These are phyloP conservation scores for Apocynum venetum DNA, from an alignment of 257 asterid genomes.

Conservation along the genomic window DNA sequence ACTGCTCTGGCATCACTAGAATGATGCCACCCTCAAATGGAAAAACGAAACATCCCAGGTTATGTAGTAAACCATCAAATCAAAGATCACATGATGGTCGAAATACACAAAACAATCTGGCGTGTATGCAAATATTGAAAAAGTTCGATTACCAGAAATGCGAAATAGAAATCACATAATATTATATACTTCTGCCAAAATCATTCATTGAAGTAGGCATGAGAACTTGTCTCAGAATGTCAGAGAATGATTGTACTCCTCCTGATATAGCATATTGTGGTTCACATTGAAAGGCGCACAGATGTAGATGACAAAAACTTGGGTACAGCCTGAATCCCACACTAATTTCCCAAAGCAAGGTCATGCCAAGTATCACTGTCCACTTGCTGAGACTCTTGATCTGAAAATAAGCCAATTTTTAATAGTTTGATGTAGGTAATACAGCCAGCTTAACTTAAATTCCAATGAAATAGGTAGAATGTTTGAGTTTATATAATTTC, in stretches of 20 bases:
- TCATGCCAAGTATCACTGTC: constrained; percentile 61
- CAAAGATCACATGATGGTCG: no score
- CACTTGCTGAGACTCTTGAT: constrained; percentile 54
- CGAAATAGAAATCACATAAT: background rate
- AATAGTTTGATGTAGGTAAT: background rate
- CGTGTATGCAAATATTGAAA: background rate
- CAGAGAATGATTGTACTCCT: background rate
- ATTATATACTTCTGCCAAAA: background rate
- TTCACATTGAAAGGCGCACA: background rate
- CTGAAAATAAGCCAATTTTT: constrained; percentile 33
- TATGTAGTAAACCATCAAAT: no score
- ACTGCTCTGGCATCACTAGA: no score
- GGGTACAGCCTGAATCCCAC: background rate
- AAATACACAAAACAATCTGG: background rate
- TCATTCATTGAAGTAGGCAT: background rate
- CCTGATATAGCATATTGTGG: background rate
- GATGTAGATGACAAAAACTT: background rate
- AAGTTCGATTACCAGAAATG: background rate
- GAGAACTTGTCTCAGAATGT: background rate
- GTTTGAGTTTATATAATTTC: background rate
- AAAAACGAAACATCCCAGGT: no score
- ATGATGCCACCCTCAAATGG: no score
- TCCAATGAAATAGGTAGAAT: background rate
- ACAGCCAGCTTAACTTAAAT: background rate
- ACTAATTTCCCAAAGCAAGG: constrained; percentile 54